Evolutionary conservation across 2,329 filamentous ascomycete genomes (phyloP).

Genomic region (Fonsecaea nubica): DNA sequence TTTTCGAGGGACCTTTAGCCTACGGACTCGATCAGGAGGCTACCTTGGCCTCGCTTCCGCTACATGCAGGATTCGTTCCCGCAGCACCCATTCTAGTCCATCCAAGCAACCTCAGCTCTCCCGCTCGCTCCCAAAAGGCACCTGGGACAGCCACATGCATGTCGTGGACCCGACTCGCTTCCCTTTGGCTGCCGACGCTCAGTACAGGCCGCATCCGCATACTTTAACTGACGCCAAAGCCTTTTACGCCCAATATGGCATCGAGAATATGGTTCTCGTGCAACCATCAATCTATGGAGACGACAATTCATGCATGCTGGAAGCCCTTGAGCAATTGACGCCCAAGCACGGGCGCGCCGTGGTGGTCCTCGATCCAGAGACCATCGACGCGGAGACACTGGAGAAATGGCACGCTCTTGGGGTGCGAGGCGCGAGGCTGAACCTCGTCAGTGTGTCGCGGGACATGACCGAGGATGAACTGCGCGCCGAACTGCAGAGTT

Average conservation of each 20-base stretch:
- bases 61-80: background rate
- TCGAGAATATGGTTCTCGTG: slow-evolving; percentile 64
- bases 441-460: slow-evolving; percentile 62
- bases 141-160: slow-evolving; percentile 71
- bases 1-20: background rate
- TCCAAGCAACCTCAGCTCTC: slow-evolving; percentile 15
- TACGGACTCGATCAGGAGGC: background rate
- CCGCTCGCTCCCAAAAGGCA: slow-evolving; percentile 46
- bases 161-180: slow-evolving; percentile 62
- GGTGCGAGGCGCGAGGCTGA: slow-evolving; percentile 65
- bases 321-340: slow-evolving; percentile 56
- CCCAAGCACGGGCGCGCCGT: slow-evolving; percentile 60
- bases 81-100: background rate
- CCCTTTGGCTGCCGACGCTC: slow-evolving; percentile 56
- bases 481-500: slow-evolving; percentile 50
- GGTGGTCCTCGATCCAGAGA: slow-evolving; percentile 61
- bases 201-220: slow-evolving; percentile 60
- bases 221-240: slow-evolving; percentile 58
- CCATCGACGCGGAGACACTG: slow-evolving; percentile 50
- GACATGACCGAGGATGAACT: slow-evolving; percentile 52
- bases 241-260: slow-evolving; percentile 60
- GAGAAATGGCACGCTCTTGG: slow-evolving; percentile 63
- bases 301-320: slow-evolving; percentile 66
- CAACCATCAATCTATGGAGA: slow-evolving; percentile 68
- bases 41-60: background rate